Percentiles rank a stretch among this genome's conserved stretches.
Evolutionary conservation across 2,329 filamentous ascomycete species (phyloP).

Genomic region (Cadophora gregata): DNA sequence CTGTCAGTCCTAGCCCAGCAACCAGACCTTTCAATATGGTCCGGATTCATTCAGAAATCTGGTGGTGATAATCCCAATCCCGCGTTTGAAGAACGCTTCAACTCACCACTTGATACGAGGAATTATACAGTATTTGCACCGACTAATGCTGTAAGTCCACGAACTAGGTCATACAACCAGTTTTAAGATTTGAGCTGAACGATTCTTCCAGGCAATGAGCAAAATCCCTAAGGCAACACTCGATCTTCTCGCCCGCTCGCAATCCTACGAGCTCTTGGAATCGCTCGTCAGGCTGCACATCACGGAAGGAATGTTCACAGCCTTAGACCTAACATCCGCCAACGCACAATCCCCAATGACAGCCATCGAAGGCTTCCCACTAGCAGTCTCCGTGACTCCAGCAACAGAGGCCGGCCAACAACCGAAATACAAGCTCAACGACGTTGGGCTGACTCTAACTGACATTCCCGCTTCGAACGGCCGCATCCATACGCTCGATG

Average conservation of each 20-base stretch:
- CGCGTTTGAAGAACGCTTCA: slow-evolving; percentile 2
- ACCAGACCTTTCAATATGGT: slow-evolving; percentile 1
- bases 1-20: background rate
- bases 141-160: background rate
- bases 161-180: too few relatives aligned
- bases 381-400: background rate
- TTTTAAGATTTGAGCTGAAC: background rate
- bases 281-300: background rate
- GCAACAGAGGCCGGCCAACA: background rate
- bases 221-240: background rate
- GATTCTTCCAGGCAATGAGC: background rate
- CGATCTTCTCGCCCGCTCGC: background rate
- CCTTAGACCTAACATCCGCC: background rate
- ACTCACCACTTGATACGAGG: background rate
- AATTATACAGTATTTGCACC: background rate
- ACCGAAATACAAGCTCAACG: background rate
- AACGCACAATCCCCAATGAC: background rate
- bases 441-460: background rate
- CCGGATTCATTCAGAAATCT: background rate
- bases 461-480: background rate
- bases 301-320: background rate
- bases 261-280: background rate
- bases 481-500: background rate
- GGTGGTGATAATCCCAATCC: background rate
- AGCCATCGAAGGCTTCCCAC: background rate